Evolutionary conservation across 257 asterid genomes (phyloP).

Genomic region (Solanum arcanum): DNA sequence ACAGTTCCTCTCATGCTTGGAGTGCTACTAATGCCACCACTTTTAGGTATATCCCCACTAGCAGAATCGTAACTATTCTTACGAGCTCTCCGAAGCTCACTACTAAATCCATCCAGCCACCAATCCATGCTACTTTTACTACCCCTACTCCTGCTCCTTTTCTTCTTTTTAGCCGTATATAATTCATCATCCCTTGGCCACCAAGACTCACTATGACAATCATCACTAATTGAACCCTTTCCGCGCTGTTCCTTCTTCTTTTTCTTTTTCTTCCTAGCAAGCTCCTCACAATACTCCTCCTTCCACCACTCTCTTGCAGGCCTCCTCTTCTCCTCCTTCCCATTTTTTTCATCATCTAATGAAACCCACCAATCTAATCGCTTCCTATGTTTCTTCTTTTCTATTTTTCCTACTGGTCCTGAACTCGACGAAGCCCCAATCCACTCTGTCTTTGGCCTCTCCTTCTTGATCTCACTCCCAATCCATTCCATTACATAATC

Average conservation of each 20-base stretch:
- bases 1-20: conserved; percentile 97
- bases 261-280: conserved; percentile 80
- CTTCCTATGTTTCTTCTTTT: conserved; percentile 49
- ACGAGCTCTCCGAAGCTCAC: conserved; percentile 71
- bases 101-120: conserved; percentile 90
- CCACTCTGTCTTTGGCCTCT: conserved; percentile 79
- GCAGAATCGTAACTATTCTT: conserved; percentile 58
- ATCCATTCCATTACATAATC: conserved; percentile 99
- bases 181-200: conserved; percentile 61
- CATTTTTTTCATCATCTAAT: conserved; percentile 59
- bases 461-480: conserved; percentile 84
- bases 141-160: conserved; percentile 44
- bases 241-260: conserved; percentile 38
- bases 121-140: conserved; percentile 75
- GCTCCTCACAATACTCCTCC: conserved; percentile 93
- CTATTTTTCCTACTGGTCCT: conserved; percentile 19
- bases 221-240: conserved; percentile 42
- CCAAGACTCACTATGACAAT: conserved; percentile 34
- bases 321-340: conserved; percentile 71
- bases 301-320: conserved; percentile 99
- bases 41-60: conserved; percentile 70
- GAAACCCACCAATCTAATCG: conserved; percentile 95
- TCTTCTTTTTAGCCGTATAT: conserved; percentile 35
- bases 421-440: conserved; percentile 56
- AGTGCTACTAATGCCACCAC: conserved; percentile 88